These are phyloP conservation scores for Bipolaris oryzae DNA, from an alignment of 2,329 filamentous ascomycete species.

Conservation along the genomic window DNA sequence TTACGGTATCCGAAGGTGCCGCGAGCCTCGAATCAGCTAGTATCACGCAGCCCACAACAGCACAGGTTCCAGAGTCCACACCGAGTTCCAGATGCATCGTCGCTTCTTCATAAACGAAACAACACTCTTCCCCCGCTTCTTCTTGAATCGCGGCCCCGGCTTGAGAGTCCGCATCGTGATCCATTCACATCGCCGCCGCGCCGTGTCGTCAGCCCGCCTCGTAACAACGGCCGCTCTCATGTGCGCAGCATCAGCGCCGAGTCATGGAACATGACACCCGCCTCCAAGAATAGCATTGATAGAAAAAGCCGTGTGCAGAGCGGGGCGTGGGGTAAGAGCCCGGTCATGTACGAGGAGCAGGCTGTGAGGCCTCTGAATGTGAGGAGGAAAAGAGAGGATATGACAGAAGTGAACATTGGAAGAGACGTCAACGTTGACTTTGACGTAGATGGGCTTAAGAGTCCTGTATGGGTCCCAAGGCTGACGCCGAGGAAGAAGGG, in stretches of 20 bases:
- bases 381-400: conserved; percentile 21
- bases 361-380: conserved; percentile 38
- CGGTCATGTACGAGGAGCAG: conserved; percentile 33
- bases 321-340: conserved; percentile 34
- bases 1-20: conserved; percentile 57
- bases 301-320: conserved; percentile 33
- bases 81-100: conserved; percentile 12
- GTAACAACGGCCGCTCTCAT: conserved; percentile 24
- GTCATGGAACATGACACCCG: conserved; percentile 27
- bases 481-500: conserved; percentile 71
- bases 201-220: conserved; percentile 26
- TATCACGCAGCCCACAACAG: conserved; percentile 43
- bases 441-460: conserved; percentile 36
- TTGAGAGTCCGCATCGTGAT: conserved; percentile 23
- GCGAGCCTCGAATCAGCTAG: conserved; percentile 53
- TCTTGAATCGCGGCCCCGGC: conserved; percentile 40
- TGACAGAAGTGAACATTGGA: conserved; percentile 26
- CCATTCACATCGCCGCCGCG: conserved; percentile 31
- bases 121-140: conserved; percentile 34
- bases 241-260: conserved; percentile 34
- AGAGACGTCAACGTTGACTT: conserved; percentile 23
- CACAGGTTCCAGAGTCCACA: conserved; percentile 18
- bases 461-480: conserved; percentile 66
- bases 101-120: conserved; percentile 22
- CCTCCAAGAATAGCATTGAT: conserved; percentile 22